Evolutionary conservation across 257 asterid genomes (phyloP), one percentile per base, ranked within the genome.

Genomic region (Thymus mandschuricus): DNA sequence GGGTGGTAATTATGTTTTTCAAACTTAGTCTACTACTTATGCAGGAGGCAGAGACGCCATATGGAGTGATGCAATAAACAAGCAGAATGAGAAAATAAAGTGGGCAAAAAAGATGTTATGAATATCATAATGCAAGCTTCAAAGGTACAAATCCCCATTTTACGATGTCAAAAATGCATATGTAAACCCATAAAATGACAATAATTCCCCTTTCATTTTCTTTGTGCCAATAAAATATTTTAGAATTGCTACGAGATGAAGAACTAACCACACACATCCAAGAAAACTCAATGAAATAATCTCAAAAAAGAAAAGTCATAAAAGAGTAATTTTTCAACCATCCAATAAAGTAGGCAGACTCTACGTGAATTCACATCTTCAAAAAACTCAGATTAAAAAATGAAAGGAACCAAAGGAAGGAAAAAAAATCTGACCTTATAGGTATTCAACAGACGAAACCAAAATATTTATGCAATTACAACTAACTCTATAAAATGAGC

Each of bases 121-220:
- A 4, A 28, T 5, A 30, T 3, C 12, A 21, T 29, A 59, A 60
- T 60, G 31, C 35, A 44, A 12, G 63, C 9, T 21, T 8, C 21
- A 64, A 70, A 64, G 33, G 49, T 33, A 66, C 55, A 67, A 67
- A 67, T 52, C 63, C 40, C 30, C 59, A 33, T 9, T 35, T 65
- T 45, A 30, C 59, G 50, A 52, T 41, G 44, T 29, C 27, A 51
- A 71, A 71, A 48, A 27, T 28, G n/a, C 60, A 21, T 44, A 40
- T 54, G 35, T 59, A 48, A 38, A 38, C 41, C 41, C 41, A 44
- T 7, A 44, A 44, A 44, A 64, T 60, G 55, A 45, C 46, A 54
- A 29, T 27, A 10, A 61, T 11, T 34, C 51, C 31, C 9, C n/a
- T 56, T 21, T 56, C 45, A 11, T 60, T 10, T 30, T 7, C 13